phyloP scores from a whole-genome alignment of 306 rosid species.

The Cicer arietinum region DNA sequence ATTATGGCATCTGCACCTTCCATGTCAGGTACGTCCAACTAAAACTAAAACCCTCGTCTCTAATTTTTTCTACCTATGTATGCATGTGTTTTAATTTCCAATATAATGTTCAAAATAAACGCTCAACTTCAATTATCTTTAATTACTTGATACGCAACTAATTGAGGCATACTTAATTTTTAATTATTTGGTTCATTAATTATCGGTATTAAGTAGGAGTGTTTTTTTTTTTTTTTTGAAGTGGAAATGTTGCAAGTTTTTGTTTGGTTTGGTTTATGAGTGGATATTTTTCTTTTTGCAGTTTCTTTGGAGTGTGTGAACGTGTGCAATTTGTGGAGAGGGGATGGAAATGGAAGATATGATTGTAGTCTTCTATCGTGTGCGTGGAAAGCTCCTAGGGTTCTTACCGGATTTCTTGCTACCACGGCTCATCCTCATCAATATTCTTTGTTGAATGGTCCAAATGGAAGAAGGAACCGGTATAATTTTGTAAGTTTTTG shows the following conservation, averaged over 20 bases:
- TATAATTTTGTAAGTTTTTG: slow-evolving; percentile 71
- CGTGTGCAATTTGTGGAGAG: slow-evolving; percentile 73
- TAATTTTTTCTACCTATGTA: background rate
- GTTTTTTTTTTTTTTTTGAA: background rate
- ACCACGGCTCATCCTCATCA: slow-evolving; percentile 78
- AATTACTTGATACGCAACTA: slow-evolving; percentile 12
- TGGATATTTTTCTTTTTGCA: slow-evolving; percentile 40
- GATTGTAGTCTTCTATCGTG: slow-evolving; percentile 82
- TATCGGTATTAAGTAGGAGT: background rate
- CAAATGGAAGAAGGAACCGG: slow-evolving; percentile 69
- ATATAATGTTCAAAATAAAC: slow-evolving; percentile 15
- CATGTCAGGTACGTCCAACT: slow-evolving; percentile 73
- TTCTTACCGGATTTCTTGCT: slow-evolving; percentile 89
- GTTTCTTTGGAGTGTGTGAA: slow-evolving; percentile 95
- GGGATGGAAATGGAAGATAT: slow-evolving; percentile 80
- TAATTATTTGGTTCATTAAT: background rate
- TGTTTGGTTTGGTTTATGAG: slow-evolving; percentile 35
- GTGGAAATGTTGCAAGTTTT: slow-evolving; percentile 32
- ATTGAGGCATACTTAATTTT: slow-evolving; percentile 22
- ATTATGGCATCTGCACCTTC: slow-evolving; percentile 95
- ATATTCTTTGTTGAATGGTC: slow-evolving; percentile 49
- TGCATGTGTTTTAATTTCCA: background rate
- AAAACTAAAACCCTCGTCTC: background rate
- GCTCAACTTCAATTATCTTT: slow-evolving; percentile 6
- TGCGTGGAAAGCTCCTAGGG: slow-evolving; percentile 97